phyloP scores from a whole-genome alignment of 176 grass and related monocot species.

The Triticum dicoccoides region DNA sequence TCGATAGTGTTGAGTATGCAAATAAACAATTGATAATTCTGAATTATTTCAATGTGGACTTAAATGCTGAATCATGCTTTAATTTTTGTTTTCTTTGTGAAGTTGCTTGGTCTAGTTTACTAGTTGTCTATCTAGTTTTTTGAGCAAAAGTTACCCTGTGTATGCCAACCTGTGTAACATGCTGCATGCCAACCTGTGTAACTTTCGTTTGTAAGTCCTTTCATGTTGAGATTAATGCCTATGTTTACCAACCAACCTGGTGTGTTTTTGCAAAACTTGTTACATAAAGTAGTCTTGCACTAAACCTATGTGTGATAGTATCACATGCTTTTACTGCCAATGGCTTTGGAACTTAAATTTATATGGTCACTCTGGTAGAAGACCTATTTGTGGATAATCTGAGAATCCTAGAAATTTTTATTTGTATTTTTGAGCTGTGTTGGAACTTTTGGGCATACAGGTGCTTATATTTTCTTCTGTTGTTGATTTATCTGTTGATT shows the following conservation, averaged over 20 bases:
- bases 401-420: background rate
- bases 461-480: constrained; percentile 6
- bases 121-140: too few species aligned
- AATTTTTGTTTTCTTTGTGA: background rate
- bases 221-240: background rate
- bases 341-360: background rate
- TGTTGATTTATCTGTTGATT: constrained; percentile 9
- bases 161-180: background rate
- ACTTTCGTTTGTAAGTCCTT: background rate
- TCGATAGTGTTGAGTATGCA: background rate
- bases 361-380: background rate
- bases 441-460: constrained; percentile 1
- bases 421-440: constrained; percentile 29
- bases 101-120: background rate
- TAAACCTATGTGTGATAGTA: background rate
- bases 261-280: background rate
- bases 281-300: background rate
- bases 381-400: constrained; percentile 18
- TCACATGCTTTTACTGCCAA: background rate
- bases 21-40: constrained; percentile 11
- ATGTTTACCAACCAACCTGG: background rate
- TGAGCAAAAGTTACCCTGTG: too few species aligned
- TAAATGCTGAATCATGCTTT: background rate
- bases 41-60: background rate
- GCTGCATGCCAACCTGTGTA: background rate